Base-by-base conservation (phyloP, 2,329 filamentous ascomycete species). In the Diaporthe velutina region DNA sequence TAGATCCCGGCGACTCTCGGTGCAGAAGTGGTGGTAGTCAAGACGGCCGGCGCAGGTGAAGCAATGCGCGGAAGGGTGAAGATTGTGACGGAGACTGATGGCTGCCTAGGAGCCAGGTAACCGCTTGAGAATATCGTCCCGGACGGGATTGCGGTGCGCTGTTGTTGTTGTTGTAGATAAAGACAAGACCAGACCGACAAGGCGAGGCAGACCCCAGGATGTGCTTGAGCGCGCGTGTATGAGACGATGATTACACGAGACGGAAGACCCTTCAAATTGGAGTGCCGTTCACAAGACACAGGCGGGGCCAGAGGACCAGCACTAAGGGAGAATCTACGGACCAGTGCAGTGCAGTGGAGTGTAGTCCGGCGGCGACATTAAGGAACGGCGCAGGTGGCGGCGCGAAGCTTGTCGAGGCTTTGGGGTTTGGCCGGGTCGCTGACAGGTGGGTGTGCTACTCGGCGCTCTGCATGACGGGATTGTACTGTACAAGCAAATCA, bases 341-440 rank as follows among this genome's bases (percentile, higher is more conserved):
- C 17, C 33, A 67, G 64, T 67, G 45, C 45, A 50, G 61, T 50
- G 58, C 40, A 22, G 42, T 19, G 17, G 33, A 52, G 64, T 52
- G 28, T n/a, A 48, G 42, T 50, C 64, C 45, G 64, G 70, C 70
- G 58, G 45, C 57, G 33, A 64, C 70, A 72, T 52, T 25, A 54
- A 64, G 57, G 57, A 38, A 61, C 57, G 45, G 58, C 70, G 45
- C 57, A 64, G 57, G 45, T 61, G 70, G 58, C 50, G 70, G 58
- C 70, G 33, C 55, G n/a, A 28, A 60, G 55, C 55, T 50, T 60
- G 68, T 50, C 48, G 30, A 50, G 48, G n/a, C 40, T 61, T 25
- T 67, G 64, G 50, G 35, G 19, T 72, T 40, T 42, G 42, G 57
- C 70, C 55, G 38, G 70, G 19, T 61, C 45, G 42, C 42, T 61